Evolutionary conservation across 2,329 filamentous ascomycete genomes (phyloP).

Genomic region (Nectriaceae sp.): DNA sequence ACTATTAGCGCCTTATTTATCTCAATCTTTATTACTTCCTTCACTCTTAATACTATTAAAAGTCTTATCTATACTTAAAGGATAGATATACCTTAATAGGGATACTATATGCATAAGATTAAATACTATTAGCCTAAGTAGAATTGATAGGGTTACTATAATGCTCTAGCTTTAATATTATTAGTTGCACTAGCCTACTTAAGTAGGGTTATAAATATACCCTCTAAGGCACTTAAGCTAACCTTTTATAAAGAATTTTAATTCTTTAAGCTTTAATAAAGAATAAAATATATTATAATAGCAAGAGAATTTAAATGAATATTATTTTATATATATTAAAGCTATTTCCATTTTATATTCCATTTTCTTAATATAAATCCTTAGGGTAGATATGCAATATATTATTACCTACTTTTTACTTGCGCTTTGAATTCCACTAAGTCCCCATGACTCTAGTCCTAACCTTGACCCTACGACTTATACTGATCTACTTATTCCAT

Average conservation of each 20-base stretch:
- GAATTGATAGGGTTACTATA: no score
- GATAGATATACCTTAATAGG: no score
- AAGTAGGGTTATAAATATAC: background rate
- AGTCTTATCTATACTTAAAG: no score
- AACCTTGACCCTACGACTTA: background rate
- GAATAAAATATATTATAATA: background rate
- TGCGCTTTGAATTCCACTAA: background rate
- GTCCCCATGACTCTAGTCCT: background rate
- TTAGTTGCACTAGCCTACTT: background rate
- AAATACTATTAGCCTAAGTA: no score
- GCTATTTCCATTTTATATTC: background rate
- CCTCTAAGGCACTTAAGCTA: no score
- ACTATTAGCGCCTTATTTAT: no score
- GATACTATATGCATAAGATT: background rate
- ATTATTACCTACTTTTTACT: background rate
- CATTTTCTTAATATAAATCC: background rate
- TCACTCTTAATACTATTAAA: no score
- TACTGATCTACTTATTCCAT: no score
- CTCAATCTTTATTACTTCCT: no score
- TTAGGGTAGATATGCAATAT: background rate
- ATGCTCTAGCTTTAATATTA: no score
- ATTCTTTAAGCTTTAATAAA: background rate
- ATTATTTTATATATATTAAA: background rate
- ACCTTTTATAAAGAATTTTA: background rate
- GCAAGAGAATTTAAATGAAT: background rate